phyloP scores from a whole-genome alignment of 257 asterid genomes.

The Linaria vulgaris region DNA sequence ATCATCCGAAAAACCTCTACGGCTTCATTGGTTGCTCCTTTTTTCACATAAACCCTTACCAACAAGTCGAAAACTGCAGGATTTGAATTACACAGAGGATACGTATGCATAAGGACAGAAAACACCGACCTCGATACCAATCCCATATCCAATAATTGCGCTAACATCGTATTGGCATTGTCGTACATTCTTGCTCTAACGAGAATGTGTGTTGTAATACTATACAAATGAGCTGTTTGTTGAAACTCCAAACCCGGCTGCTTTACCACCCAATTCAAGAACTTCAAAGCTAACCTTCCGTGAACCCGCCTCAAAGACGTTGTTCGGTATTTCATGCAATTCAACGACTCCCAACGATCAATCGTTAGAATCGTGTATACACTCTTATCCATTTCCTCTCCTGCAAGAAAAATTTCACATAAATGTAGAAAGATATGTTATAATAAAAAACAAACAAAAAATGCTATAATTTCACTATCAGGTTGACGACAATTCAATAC shows the following conservation, averaged over 20 bases:
- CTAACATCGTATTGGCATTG: constrained; percentile 51
- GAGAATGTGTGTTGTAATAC: constrained; percentile 75
- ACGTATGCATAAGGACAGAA: constrained; percentile 65
- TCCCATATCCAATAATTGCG: constrained; percentile 43
- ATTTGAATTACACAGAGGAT: constrained; percentile 77
- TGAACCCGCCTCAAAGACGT: constrained; percentile 73
- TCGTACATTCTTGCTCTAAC: constrained; percentile 88
- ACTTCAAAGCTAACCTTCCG: constrained; percentile 81
- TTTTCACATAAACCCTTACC: constrained; percentile 64
- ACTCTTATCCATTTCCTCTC: constrained; percentile 54
- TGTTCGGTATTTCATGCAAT: constrained; percentile 67
- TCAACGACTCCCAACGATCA: constrained; percentile 89
- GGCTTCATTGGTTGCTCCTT: constrained; percentile 52
- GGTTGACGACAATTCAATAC: too few species aligned
- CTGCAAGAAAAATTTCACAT: not conserved
- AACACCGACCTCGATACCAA: constrained; percentile 55
- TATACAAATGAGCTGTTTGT: constrained; percentile 67
- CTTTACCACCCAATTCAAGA: constrained; percentile 73
- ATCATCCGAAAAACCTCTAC: constrained; percentile 54
- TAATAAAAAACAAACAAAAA: too few species aligned
- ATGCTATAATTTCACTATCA: too few species aligned
- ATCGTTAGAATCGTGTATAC: constrained; percentile 68
- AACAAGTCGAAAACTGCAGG: constrained; percentile 89
- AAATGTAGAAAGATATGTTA: not conserved
- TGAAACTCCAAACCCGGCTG: constrained; percentile 72